phyloP scores from a whole-genome alignment of 2,329 filamentous ascomycete genomes.

The Pyricularia grisea region DNA sequence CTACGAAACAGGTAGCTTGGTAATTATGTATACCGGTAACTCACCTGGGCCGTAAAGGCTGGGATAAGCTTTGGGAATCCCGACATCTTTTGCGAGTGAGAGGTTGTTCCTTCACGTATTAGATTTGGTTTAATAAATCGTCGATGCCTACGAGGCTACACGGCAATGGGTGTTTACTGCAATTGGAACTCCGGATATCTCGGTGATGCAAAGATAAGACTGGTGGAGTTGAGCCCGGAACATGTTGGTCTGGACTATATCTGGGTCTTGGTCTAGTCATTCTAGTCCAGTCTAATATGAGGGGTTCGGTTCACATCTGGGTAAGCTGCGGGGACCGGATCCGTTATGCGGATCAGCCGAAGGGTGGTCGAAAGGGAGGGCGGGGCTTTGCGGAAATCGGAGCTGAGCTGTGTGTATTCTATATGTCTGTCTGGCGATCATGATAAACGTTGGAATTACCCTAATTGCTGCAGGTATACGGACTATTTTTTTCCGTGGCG shows the following conservation, averaged over 20 bases:
- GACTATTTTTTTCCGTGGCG: too few species aligned
- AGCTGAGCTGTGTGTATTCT: background rate
- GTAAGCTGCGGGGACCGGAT: background rate
- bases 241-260: too few species aligned
- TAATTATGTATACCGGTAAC: background rate
- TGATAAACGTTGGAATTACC: background rate
- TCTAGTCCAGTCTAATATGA: background rate
- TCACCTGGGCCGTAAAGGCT: conserved; percentile 27
- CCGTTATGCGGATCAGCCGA: background rate
- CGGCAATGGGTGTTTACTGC: background rate
- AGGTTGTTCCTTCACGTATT: background rate
- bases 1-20: too few species aligned
- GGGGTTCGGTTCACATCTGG: background rate
- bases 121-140: background rate
- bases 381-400: background rate
- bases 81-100: conserved; percentile 16
- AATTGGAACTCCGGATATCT: background rate
- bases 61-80: conserved; percentile 28
- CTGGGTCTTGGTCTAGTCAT: too few species aligned
- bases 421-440: background rate
- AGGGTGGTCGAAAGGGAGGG: too few species aligned
- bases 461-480: background rate
- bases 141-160: background rate
- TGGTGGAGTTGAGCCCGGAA: too few species aligned
- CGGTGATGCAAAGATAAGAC: background rate